Base-by-base conservation (phyloP, 345 rosid genomes). In the Fremontodendron californicum region DNA sequence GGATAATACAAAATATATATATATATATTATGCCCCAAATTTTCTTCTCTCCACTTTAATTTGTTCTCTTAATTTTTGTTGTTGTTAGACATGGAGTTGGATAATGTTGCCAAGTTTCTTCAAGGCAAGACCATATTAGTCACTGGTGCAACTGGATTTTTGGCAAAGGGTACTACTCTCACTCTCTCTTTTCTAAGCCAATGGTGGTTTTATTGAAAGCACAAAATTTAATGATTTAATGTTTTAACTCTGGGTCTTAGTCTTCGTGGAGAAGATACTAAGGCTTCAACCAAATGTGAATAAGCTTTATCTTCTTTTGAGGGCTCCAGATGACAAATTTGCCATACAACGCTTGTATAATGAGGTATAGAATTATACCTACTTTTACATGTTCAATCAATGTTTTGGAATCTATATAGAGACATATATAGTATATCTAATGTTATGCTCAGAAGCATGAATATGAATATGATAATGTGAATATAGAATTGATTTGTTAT, bases 241-340 rank as follows among this genome's bases (percentile, higher is more conserved):
- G 61, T 21, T 9, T 55, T 19, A 49, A 55, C n/a, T 25, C 27
- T 15, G 33, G 33, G 5, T 15, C 12, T 21, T 37, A 87, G 91
- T 90, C 69, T 81, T 88, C 35, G 43, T 82, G 77, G 91, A 89
- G 87, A 89, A 89, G 75, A 78, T 87, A 46, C 13, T 84, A 55
- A 88, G 90, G 63, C 78, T 84, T 71, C 90, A 89, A 48, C 91
- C 90, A 7, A 82, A 88, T 57, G 85, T 87, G 79, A 88, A 83
- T 83, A 90, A 80, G 74, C 45, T 90, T 7, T 90, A 85, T 64
- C 90, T 90, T 82, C 86, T 90, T 48, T 40, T 88, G 40, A 84
- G 92, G 73, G 88, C 88, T 31, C 12, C 79, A 4, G 89, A 86
- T 61, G 45, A 85, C 40, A 79, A 85, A 66, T 51, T 80, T 49